phyloP scores from a whole-genome alignment of 345 rosid species.

The Eucalyptus regnans region DNA sequence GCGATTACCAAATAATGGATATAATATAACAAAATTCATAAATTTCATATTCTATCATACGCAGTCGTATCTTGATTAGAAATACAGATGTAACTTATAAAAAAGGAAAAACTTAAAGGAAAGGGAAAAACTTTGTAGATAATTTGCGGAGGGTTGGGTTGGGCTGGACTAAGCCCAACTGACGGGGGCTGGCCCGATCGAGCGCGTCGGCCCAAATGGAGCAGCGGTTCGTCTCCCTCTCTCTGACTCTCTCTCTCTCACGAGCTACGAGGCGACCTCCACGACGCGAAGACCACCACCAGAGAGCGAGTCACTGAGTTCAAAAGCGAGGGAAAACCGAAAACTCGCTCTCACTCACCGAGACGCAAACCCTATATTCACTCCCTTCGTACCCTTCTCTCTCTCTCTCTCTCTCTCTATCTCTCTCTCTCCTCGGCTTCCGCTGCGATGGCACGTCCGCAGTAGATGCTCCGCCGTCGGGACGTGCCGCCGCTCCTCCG shows the following conservation, averaged over 20 bases:
- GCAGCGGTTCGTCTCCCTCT: neutral
- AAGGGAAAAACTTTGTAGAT: neutral
- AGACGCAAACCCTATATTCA: neutral
- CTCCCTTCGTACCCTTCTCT: neutral
- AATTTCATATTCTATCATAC: too few relatives aligned
- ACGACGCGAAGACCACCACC: neutral
- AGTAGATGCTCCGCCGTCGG: neutral
- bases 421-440: neutral
- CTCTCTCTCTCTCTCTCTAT: neutral
- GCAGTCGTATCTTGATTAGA: accelerated
- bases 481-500: neutral
- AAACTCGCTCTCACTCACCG: neutral
- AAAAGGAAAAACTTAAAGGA: neutral
- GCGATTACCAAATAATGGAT: accelerated
- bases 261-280: neutral
- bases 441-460: neutral
- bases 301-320: neutral
- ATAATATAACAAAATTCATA: accelerated
- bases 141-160: neutral
- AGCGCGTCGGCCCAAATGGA: neutral
- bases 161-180: neutral
- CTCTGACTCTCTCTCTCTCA: neutral
- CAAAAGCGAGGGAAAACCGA: neutral
- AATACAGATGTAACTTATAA: too few relatives aligned
- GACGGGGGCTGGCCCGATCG: neutral